Base-by-base conservation (phyloP, 139 green algal species). In the Chlorella sorokiniana region DNA sequence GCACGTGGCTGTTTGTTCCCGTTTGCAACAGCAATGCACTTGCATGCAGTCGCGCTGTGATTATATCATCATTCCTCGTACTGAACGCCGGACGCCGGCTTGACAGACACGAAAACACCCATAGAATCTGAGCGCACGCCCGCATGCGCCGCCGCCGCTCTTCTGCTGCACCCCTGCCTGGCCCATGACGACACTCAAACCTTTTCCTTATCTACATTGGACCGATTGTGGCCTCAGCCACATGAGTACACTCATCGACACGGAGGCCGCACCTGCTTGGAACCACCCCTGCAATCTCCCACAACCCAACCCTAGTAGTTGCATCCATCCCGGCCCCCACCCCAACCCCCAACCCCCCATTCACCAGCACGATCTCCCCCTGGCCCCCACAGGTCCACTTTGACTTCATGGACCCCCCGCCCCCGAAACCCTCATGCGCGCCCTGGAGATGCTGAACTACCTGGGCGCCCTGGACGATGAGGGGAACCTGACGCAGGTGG, bases 381-480 rank as follows among this genome's bases (percentile, higher is more conserved):
- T 63, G 69, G 31, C 9, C 11, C 35, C 4, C 65, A 56, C 87
- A 98, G 94, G 94, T 98, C 54, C 96, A 99, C 88, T 99, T 99
- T 91, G 96, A 99, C 91, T 99, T 99, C 91, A 99, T 99, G 96
- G 97, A 99, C 88, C 97, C 97, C 97, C 97, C 40, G 97, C 97
- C 2, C 97, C 97, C 25, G 97, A 99, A 88, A 99, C 97, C 29
- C 93, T 99, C 22, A 99, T 99, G 97, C 89, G 97, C 9, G 97
- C 97, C 14, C 90, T 99, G 85, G 97, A 99, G 93, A 86, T 99
- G 88, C 92, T 99, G 45, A 99, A 99, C 91, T 99, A 99, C 91
- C 89, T 99, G 73, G 97, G 96, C 10, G 97, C 95, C 29, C 94
- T 99, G 59, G 97, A 99, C 86, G 97, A 99, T 76, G 95, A 99